Evolutionary conservation across 352 stramenopile genomes (phyloP).

Genomic region (Blastocystis sp.): DNA sequence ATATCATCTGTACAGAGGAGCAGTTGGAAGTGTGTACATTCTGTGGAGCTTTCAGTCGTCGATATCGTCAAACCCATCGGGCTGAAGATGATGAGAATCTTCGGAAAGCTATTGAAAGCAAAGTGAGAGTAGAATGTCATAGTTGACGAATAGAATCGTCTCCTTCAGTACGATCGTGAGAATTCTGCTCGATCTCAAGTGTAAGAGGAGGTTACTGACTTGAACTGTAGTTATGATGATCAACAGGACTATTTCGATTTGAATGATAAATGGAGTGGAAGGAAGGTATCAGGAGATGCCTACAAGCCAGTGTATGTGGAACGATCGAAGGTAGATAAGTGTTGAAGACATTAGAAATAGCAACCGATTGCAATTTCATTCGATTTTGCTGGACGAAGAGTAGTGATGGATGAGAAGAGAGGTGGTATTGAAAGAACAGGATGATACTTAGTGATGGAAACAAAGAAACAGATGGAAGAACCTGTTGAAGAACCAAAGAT

Average conservation of each 20-base stretch:
- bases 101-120: constrained; percentile 36
- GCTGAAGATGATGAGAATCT: constrained; percentile 9
- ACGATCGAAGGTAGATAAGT: background rate
- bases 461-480: background rate
- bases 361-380: constrained; percentile 53
- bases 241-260: constrained; percentile 56
- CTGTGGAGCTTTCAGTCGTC: constrained; percentile 33
- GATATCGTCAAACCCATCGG: background rate
- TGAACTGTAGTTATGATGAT: constrained; percentile 17
- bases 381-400: constrained; percentile 21
- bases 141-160: constrained; percentile 1
- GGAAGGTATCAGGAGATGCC: background rate
- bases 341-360: background rate
- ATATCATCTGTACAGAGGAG: constrained; percentile 51
- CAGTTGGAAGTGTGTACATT: constrained; percentile 44
- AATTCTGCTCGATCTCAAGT: constrained; percentile 42
- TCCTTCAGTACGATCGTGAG: constrained; percentile 31
- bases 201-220: background rate
- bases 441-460: constrained; percentile 1
- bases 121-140: background rate
- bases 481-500: background rate
- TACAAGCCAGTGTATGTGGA: constrained; percentile 46
- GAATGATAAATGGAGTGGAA: constrained; percentile 15
- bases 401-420: constrained; percentile 37
- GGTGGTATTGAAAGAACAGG: background rate